Base-by-base conservation (phyloP, 768 basidiomycete genomes). In the Calocybe gangraenosa region DNA sequence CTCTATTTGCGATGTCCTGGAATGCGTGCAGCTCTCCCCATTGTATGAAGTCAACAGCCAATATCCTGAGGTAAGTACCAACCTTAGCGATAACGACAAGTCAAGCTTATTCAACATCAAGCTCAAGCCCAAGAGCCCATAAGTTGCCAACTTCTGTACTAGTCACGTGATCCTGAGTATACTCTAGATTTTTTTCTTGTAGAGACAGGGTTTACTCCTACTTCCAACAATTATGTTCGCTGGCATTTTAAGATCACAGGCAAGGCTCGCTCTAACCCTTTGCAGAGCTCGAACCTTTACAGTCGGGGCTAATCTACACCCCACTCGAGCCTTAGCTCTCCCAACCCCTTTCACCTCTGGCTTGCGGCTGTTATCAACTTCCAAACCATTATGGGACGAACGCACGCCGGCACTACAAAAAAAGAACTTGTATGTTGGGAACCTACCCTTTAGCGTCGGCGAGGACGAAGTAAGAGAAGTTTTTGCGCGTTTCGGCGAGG, bases 381-480 rank as follows among this genome's bases (percentile, higher is more conserved):
- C 58, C n/a, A 37, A 44, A 19, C 42, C 42, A 17, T 37, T 48
- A 4, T 36, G 43, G 37, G 14, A 23, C 13, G 38, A n/a, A n/a
- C n/a, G n/a, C n/a, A n/a, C n/a, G n/a, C n/a, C n/a, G n/a, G n/a
- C n/a, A n/a, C n/a, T n/a, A n/a, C n/a, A n/a, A n/a, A n/a, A n/a
- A n/a, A 60, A 60, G 8, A 64, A 63, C 2, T 53, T 81, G 40
- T 81, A 61, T 35, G 51, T 79, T 23, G 74, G 68, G 7, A 82
- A 81, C 50, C n/a, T 82, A n/a, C 76, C 79, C 39, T 86, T 64
- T 57, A 62, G 54, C 14, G 53, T 62, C 31, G 68, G 65, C 1
- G 71, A 68, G 48, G 59, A 57, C 17, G 66, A 78, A 36, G 38
- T 82, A 9, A 46, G 59, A 32, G 65, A 69, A 3, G 61, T 65